These are phyloP conservation scores for Rossbeevera mucosa DNA, from an alignment of 768 basidiomycete genomes.

Conservation along the genomic window DNA sequence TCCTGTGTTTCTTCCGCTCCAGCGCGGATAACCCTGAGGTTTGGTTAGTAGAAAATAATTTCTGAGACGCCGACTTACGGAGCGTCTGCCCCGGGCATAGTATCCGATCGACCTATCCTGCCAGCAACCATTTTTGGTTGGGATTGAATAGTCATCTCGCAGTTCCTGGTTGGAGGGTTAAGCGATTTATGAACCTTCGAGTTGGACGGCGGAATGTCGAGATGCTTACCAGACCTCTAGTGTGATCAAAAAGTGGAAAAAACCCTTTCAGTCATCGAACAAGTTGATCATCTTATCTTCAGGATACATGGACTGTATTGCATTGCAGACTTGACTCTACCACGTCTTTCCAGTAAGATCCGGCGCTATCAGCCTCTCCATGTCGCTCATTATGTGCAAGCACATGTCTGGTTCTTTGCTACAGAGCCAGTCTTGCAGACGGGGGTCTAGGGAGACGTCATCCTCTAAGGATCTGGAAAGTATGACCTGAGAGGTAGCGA, in stretches of 20 bases:
- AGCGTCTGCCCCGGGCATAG: not conserved
- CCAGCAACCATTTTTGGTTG: not conserved
- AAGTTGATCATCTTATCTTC: conserved; percentile 2
- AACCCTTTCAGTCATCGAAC: not conserved
- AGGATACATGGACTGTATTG: not conserved
- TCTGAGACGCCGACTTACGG: no score
- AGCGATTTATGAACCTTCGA: not conserved
- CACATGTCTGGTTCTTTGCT: conserved; percentile 5
- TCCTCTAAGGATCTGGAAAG: not conserved
- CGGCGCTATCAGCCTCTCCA: not conserved
- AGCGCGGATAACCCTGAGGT: not conserved
- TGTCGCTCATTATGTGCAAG: conserved; percentile 1
- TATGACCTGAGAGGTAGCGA: not conserved
- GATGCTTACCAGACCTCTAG: not conserved
- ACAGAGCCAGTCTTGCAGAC: conserved; percentile 1
- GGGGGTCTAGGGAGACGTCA: not conserved
- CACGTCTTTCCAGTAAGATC: not conserved
- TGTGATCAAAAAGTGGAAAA: not conserved
- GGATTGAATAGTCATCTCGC: not conserved
- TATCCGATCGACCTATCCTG: not conserved
- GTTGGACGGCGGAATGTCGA: not conserved
- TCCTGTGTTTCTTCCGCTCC: not conserved
- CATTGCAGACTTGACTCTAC: not conserved
- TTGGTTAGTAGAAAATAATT: not conserved
- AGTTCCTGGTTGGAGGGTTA: not conserved